These are phyloP conservation scores for Erigeron philadelphicus DNA, from an alignment of 140 eudicot genomes.

Conservation along the genomic window DNA sequence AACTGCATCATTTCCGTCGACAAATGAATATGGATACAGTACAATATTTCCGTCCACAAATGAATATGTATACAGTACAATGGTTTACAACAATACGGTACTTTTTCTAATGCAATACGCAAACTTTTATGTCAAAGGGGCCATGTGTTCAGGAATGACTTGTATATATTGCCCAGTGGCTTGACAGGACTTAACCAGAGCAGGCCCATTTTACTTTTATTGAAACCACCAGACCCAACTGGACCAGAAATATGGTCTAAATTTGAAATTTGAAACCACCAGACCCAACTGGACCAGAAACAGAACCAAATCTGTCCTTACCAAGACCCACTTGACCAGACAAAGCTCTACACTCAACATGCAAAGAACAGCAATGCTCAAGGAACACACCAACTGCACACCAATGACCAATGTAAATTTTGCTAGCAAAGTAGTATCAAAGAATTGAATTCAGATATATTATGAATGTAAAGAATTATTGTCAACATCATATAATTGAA, in stretches of 20 bases:
- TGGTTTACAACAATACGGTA: background rate
- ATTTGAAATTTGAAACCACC: too few relatives aligned
- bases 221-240: background rate
- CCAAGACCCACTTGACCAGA: background rate
- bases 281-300: background rate
- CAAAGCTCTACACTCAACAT: background rate
- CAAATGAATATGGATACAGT: too few relatives aligned
- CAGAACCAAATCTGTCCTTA: background rate
- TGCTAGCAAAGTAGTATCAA: constrained; percentile 5
- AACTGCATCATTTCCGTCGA: too few relatives aligned
- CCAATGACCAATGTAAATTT: background rate
- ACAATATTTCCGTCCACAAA: background rate
- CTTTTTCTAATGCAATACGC: background rate
- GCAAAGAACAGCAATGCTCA: background rate
- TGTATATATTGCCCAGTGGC: background rate
- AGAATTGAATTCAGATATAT: constrained; percentile 30
- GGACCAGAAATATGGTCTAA: background rate
- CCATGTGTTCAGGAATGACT: background rate
- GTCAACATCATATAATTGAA: constrained; percentile 29
- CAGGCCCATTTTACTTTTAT: too few relatives aligned
- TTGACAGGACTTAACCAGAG: background rate
- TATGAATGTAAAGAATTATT: constrained; percentile 24
- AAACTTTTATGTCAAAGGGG: background rate
- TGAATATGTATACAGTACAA: too few relatives aligned
- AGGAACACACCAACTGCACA: constrained; percentile 6